Base-by-base conservation (phyloP, 257 asterid genomes). In the Lavandula angustifolia region DNA sequence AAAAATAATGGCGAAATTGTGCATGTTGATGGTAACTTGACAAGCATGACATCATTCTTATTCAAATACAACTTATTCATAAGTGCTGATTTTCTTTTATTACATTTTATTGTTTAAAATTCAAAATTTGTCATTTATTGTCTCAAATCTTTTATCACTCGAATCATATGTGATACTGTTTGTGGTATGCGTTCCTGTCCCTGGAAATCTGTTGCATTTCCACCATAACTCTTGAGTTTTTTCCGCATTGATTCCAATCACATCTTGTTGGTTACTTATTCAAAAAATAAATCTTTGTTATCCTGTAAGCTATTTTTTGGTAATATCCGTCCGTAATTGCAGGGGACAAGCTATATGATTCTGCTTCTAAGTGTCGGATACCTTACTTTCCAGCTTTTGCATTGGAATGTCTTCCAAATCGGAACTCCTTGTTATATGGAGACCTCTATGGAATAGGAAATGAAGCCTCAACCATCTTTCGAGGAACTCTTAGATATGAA, bases 401-500 rank as follows among this genome's bases (percentile, higher is more conserved):
- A 47, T 75, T 92, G 81, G 99, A 92, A 73, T 89, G 97, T 64
- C 97, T 92, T 72, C 99, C 97, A 34, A 92, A 92, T 68, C 85
- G 99, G 11, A 79, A 92, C 78, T 89, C 97, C 37, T 82, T 92
- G 70, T 73, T 85, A 40, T 92, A 89, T 58, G 99, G 92, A 69
- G 91, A 85, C 68, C 79, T 92, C 16, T 92, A 92, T 67, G 96
- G 97, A 12, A 82, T 92, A 67, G 69, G 73, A 68, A 76, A 84
- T 13, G 99, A 92, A 82, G 99, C 97, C 32, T 82, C 86, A 7
- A 89, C 96, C 17, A 75, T 92, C 53, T 92, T 89, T 58, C 94
- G 96, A 18, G 99, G 99, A 62, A 89, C 97, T 72, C 94, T 92
- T 37, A 83, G 99, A 67, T 89, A 89, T 58, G 96, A 92, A 92